phyloP scores from a whole-genome alignment of 805 yeast species.

The Yarrowia keelungensis region DNA sequence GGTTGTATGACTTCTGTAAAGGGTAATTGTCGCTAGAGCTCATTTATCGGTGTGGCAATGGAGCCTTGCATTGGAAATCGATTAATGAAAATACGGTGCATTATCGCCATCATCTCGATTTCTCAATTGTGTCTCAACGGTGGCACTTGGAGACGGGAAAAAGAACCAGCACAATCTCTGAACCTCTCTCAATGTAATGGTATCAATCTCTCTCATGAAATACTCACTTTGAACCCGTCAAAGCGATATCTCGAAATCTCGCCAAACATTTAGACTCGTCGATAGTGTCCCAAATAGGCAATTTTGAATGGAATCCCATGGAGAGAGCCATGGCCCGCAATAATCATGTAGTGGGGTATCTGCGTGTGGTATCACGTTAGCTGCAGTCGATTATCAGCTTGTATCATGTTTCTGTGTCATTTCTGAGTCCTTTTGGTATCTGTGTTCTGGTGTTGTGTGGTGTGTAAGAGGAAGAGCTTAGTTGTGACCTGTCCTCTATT shows the following conservation, averaged over 20 bases:
- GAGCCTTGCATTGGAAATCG: not conserved
- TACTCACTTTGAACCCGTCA: too few species aligned
- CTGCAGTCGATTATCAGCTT: too few species aligned
- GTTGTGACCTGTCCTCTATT: too few species aligned
- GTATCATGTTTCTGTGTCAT: too few species aligned
- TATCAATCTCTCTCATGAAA: too few species aligned
- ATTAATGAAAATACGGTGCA: not conserved
- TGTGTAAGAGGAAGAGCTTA: slow-evolving; percentile 3
- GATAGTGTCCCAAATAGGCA: slow-evolving; percentile 23
- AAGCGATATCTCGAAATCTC: not conserved
- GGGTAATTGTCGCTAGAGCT: not conserved
- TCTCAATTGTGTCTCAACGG: too few species aligned
- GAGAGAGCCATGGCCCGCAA: not conserved
- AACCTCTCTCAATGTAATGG: too few species aligned
- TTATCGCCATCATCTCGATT: not conserved
- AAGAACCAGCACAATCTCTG: too few species aligned
- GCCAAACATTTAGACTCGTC: slow-evolving; percentile 20
- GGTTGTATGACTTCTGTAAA: slow-evolving; percentile 12
- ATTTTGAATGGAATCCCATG: not conserved
- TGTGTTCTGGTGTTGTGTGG: not conserved
- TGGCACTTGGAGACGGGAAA: too few species aligned
- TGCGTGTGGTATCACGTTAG: not conserved
- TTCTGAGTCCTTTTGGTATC: not conserved
- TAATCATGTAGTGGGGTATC: not conserved
- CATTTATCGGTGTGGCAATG: slow-evolving; percentile 7